Evolutionary conservation across 1,284 basidiomycete species (phyloP), one percentile per base, ranked within the genome.

Genomic region (Ceratobasidium sp.): DNA sequence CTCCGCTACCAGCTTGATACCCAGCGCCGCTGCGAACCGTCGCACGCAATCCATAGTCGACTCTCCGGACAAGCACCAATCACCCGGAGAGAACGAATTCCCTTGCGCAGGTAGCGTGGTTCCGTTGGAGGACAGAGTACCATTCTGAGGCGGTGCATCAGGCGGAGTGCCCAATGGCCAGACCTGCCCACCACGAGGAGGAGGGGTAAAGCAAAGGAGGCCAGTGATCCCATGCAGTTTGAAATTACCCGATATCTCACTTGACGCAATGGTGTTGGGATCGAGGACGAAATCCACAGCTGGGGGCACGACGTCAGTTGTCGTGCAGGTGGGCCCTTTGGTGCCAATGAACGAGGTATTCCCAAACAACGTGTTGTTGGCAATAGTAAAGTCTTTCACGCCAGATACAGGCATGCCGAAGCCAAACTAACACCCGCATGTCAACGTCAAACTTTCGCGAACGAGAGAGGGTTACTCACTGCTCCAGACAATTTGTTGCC

Each of bases 291-390:
- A 92, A 4, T 90, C 81, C 29, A 85, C 83, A 24, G 90, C 86
- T 6, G 79, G 75, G 29, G 91, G 88, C 19, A 85, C 83, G 24
- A 80, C 77, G 75, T 88, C 85, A 22, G 79, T 82, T 16, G 82
- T 78, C 24, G 86, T 88, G 81, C 93, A 94, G 78, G 93, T 92
- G 1, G 88, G 88, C 1, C 91, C 91, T 19, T 86, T 86, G 8
- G 84, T 84, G 56, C 92, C 92, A 77, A 94, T 90, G 81, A 94
- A 94, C 4, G 91, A 88, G 2, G 88, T 89, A 80, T 94, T 94
- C 14, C 89, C 90, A 14, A 87, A 71, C 58, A 95, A 84, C 1
- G 82, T 78, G 81, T 94, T 94, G 79, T 86, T 85, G 74, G 86
- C 81, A 31, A 94, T 84, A 0, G 88, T 89, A 80, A 93, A 94